phyloP scores from a whole-genome alignment of 352 stramenopile species.

The Peronospora tabacina region DNA sequence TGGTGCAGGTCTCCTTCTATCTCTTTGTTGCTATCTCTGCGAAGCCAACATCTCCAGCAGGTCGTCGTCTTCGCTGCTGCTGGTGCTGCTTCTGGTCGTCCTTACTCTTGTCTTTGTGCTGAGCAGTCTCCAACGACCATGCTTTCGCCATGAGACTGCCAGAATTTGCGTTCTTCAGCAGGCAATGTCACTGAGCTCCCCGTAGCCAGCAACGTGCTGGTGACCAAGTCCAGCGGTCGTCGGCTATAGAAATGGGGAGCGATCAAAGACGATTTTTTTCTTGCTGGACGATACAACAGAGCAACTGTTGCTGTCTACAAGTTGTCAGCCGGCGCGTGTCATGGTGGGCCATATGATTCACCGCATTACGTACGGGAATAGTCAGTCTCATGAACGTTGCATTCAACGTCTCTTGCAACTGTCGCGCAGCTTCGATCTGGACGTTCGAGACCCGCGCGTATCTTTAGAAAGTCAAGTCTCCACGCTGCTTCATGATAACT shows the following conservation, averaged over 20 bases:
- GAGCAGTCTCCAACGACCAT: constrained; percentile 8
- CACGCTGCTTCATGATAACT: no score
- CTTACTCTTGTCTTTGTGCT: constrained; percentile 20
- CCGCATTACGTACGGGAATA: no score
- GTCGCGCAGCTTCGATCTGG: no score
- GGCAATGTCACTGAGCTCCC: background rate
- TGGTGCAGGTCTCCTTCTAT: constrained; percentile 3
- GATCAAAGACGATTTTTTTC: constrained; percentile 30
- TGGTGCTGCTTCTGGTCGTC: constrained; percentile 9
- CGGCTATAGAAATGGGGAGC: constrained; percentile 45
- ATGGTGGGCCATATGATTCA: no score
- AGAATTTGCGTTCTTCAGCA: constrained; percentile 21
- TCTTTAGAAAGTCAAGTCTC: no score
- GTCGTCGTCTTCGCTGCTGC: constrained; percentile 6
- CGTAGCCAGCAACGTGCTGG: constrained; percentile 26
- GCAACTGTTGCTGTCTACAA: constrained; percentile 3
- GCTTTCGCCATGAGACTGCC: constrained; percentile 19
- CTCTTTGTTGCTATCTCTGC: constrained; percentile 4
- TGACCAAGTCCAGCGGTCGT: constrained; percentile 36
- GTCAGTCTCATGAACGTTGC: no score
- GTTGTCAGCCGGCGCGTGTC: background rate
- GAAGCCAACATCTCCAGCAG: constrained; percentile 3
- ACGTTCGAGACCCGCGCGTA: no score
- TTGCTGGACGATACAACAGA: constrained; percentile 2
- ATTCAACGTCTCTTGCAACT: no score